Evolutionary conservation across 805 yeast genomes (phyloP), one percentile per base, ranked within the genome.

Genomic region (Naumovozyma baii): DNA sequence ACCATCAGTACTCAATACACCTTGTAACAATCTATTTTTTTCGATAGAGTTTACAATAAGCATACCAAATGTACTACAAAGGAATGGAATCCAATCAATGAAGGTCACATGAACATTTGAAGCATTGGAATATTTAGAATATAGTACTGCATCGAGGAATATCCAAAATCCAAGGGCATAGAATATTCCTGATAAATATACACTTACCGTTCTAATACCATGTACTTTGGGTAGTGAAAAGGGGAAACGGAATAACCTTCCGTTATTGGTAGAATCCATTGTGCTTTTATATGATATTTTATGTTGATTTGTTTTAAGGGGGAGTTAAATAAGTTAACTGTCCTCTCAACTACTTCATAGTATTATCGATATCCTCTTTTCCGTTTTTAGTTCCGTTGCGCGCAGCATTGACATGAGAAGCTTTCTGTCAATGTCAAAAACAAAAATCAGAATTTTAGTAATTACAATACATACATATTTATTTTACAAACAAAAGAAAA

Each of bases 21-120:
- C 63, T 39, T 65, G 67, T 26, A 68, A 43, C 31, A 68, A 48
- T 38, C 65, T 57, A 34, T 55, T 63, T 48, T 68, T 69, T 39
- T 69, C 78, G 51, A 63, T 65, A 0, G 71, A 64, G 43, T 64
- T 69, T n/a, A 71, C 68, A 34, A 87, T 79, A 33, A 88, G 66
- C 85, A 88, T 88, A 2, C 98, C 98, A 28, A 87, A 60, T 0
- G 94, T 76, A 5, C 94, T 80, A 49, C 96, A 83, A 20, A 90
- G 72, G 47, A 83, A 78, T 3, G 98, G 98, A 38, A 92, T 76
- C 98, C 98, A 90, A 64, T 90, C 98, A 31, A 85, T 80, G 55
- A 90, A 84, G 3, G 90, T 78, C 20, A 92, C 85, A 58, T 90
- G 96, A 5, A 87, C 85, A 33, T 69, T 68, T 0, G 95, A 81